phyloP scores from a whole-genome alignment of 768 basidiomycete genomes.

The Royoungia palumana region DNA sequence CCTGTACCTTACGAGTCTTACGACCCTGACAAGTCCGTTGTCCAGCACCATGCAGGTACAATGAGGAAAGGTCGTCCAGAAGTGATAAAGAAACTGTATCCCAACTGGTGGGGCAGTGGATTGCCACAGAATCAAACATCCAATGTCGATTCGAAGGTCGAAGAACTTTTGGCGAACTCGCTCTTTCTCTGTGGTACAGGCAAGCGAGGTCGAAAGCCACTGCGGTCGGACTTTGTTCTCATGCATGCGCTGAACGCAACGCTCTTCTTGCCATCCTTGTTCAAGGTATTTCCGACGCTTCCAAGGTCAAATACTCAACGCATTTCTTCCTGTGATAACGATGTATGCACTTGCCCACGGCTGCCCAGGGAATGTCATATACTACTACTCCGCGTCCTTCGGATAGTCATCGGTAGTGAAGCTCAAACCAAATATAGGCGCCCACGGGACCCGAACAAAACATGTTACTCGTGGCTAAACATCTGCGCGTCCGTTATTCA shows the following conservation, averaged over 20 bases:
- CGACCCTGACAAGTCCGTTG: constrained; percentile 40
- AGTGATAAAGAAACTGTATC: constrained; percentile 45
- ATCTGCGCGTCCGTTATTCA: constrained; percentile 45
- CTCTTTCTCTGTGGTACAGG: constrained; percentile 48
- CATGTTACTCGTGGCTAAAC: constrained; percentile 51
- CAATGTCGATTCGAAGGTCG: constrained; percentile 38
- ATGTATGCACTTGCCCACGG: constrained; percentile 42
- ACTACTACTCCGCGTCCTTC: constrained; percentile 42
- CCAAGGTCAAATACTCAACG: constrained; percentile 43
- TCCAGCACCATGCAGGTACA: constrained; percentile 33
- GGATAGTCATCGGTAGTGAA: neutral
- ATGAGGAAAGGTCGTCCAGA: constrained; percentile 38
- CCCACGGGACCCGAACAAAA: constrained; percentile 36
- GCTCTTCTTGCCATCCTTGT: constrained; percentile 45
- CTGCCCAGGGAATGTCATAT: constrained; percentile 49
- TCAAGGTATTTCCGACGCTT: constrained; percentile 30
- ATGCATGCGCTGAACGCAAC: constrained; percentile 57
- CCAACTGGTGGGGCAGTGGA: constrained; percentile 33
- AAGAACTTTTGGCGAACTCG: constrained; percentile 48
- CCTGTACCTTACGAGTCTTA: constrained; percentile 54
- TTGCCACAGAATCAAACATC: constrained; percentile 27
- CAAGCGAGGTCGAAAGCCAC: constrained; percentile 44
- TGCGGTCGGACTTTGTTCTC: constrained; percentile 54
- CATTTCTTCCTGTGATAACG: constrained; percentile 39
- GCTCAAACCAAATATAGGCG: constrained; percentile 9